Percentiles rank a stretch among this genome's conserved stretches.
Conservation (phyloP, 352 stramenopile species). For the Pythium apleroticum region DNA sequence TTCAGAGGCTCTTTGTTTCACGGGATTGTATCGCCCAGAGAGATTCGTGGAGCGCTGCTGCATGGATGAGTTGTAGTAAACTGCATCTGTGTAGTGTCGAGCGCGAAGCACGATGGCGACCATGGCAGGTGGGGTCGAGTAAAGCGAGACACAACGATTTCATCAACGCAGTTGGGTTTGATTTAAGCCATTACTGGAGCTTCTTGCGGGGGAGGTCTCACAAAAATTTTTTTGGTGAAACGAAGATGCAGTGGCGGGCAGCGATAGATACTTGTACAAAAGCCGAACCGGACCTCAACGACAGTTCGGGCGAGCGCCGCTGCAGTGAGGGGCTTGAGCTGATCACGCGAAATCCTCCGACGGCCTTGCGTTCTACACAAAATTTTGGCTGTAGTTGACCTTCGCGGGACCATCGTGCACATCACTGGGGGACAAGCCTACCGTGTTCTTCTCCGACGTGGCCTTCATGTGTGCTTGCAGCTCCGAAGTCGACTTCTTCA, state of each 20-base stretch:
- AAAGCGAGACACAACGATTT: neutral
- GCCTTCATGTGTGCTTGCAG: conserved; percentile 6
- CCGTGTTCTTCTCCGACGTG: conserved; percentile 13
- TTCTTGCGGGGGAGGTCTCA: neutral
- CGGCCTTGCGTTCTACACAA: conserved; percentile 7
- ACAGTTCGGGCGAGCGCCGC: neutral
- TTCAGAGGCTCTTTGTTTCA: conserved; percentile 35
- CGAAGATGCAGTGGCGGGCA: neutral
- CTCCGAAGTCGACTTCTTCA: neutral
- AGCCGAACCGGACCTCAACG: neutral
- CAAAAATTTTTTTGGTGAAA: neutral
- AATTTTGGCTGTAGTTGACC: conserved; percentile 19
- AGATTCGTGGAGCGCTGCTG: neutral
- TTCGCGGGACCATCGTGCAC: conserved; percentile 10
- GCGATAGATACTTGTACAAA: neutral
- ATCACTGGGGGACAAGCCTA: neutral
- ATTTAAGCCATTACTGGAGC: neutral
- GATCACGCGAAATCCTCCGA: neutral
- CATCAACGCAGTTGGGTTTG: neutral
- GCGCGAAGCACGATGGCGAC: neutral
- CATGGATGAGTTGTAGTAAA: neutral
- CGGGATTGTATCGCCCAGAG: neutral
- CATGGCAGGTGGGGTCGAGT: too few species aligned
- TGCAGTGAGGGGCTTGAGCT: neutral
- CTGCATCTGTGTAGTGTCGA: neutral